Evolutionary conservation across 306 rosid genomes (phyloP).

Genomic region (Luffa aegyptiaca): DNA sequence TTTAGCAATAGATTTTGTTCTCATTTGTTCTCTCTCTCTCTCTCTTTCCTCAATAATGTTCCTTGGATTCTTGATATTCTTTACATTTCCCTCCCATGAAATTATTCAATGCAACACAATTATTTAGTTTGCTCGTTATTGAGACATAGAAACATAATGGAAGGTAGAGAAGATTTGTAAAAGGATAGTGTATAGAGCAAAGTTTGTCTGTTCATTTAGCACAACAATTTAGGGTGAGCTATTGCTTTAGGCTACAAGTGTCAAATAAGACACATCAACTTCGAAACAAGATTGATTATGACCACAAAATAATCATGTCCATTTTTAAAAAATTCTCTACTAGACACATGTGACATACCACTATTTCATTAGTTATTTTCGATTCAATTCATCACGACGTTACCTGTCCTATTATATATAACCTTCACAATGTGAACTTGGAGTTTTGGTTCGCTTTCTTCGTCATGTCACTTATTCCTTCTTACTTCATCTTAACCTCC

Average conservation of each 20-base stretch:
- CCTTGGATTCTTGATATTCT: not conserved
- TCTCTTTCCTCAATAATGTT: slow-evolving; percentile 1
- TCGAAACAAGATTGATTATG: not conserved
- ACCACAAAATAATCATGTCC: not conserved
- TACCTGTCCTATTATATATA: too few relatives aligned
- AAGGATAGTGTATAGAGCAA: not conserved
- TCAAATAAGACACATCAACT: not conserved
- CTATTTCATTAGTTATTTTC: too few relatives aligned
- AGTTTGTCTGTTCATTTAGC: not conserved
- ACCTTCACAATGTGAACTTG: too few relatives aligned
- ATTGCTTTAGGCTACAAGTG: not conserved
- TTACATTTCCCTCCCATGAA: not conserved
- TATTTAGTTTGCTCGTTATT: not conserved
- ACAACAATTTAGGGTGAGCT: not conserved
- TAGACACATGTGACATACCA: too few relatives aligned
- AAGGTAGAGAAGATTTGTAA: not conserved
- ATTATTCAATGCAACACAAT: not conserved
- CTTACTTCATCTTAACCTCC: too few relatives aligned
- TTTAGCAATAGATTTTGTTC: not conserved
- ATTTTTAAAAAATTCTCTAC: too few relatives aligned
- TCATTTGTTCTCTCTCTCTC: not conserved
- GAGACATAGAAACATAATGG: not conserved
- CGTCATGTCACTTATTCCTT: too few relatives aligned
- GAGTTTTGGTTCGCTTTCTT: too few relatives aligned
- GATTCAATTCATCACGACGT: too few relatives aligned